These are phyloP conservation scores for Scenedesmus sp. DNA, from an alignment of 163 green algal genomes.

Conservation along the genomic window DNA sequence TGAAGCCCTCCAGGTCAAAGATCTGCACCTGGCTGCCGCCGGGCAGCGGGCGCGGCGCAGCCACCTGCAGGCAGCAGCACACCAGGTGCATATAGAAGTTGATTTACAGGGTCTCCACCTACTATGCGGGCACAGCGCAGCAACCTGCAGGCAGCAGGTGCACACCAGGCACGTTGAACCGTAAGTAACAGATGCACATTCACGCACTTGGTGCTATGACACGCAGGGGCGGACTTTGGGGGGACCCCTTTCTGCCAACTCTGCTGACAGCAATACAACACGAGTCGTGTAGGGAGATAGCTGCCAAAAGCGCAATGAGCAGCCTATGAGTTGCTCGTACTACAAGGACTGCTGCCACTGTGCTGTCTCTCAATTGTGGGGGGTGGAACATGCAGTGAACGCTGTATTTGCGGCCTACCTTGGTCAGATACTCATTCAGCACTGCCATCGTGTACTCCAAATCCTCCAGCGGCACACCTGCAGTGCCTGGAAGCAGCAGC, in stretches of 20 bases:
- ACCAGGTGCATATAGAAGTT: background rate
- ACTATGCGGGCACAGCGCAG: background rate
- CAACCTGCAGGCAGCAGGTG: background rate
- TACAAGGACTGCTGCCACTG: no score
- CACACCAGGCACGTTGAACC: background rate
- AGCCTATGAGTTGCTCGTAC: no score
- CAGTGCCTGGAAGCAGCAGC: background rate
- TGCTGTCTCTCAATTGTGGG: no score
- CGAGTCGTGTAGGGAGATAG: no score
- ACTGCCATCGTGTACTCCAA: constrained; percentile 7
- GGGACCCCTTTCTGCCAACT: background rate
- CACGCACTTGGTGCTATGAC: no score
- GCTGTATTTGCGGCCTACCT: background rate
- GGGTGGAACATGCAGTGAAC: no score
- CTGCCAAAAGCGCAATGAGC: no score
- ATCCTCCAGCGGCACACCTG: background rate
- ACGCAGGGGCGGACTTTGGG: no score
- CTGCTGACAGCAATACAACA: background rate
- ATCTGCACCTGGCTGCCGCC: constrained; percentile 8
- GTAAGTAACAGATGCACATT: background rate
- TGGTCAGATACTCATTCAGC: background rate
- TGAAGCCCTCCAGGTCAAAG: background rate
- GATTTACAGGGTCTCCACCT: background rate
- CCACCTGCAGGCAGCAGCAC: background rate
- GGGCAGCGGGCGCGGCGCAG: background rate